These are phyloP conservation scores for Ramaria sp. DNA, from an alignment of 768 basidiomycete species.

Conservation along the genomic window DNA sequence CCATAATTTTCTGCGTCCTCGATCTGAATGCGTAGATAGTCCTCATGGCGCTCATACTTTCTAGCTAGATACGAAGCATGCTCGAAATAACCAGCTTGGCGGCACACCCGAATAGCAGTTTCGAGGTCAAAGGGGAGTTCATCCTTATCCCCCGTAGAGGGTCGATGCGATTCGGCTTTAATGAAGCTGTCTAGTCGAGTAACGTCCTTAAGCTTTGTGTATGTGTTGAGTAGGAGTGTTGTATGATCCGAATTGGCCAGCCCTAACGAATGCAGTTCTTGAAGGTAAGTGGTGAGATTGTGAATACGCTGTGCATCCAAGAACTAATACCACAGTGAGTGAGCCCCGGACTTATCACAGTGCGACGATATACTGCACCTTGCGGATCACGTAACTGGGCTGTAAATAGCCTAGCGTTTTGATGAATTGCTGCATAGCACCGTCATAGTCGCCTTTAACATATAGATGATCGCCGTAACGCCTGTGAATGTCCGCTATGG, in stretches of 20 bases:
- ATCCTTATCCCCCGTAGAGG: conserved; percentile 26
- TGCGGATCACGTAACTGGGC: conserved; percentile 94
- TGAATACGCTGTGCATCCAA: conserved; percentile 94
- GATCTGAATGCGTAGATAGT: conserved; percentile 87
- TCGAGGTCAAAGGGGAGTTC: conserved; percentile 95
- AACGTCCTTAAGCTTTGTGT: conserved; percentile 93
- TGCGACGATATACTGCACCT: conserved; percentile 38
- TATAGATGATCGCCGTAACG: conserved; percentile 92
- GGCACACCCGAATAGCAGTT: conserved; percentile 92
- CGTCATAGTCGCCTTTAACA: conserved; percentile 83
- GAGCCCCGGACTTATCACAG: not conserved
- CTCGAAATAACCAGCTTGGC: conserved; percentile 93
- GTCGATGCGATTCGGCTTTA: conserved; percentile 64
- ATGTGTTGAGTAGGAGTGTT: conserved; percentile 91
- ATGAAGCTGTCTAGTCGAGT: conserved; percentile 84
- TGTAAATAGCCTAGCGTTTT: conserved; percentile 83
- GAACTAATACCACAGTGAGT: conserved; percentile 44
- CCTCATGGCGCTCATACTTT: conserved; percentile 86
- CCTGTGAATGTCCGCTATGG: conserved; percentile 79
- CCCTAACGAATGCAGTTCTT: conserved; percentile 83
- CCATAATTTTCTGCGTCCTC: conserved; percentile 79
- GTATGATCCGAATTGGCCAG: conserved; percentile 96
- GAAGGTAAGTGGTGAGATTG: conserved; percentile 89
- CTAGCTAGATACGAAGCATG: conserved; percentile 90
- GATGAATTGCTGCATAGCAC: conserved; percentile 85